Base-by-base conservation (phyloP, 495 filamentous ascomycete genomes). In the Xylaria grammica region DNA sequence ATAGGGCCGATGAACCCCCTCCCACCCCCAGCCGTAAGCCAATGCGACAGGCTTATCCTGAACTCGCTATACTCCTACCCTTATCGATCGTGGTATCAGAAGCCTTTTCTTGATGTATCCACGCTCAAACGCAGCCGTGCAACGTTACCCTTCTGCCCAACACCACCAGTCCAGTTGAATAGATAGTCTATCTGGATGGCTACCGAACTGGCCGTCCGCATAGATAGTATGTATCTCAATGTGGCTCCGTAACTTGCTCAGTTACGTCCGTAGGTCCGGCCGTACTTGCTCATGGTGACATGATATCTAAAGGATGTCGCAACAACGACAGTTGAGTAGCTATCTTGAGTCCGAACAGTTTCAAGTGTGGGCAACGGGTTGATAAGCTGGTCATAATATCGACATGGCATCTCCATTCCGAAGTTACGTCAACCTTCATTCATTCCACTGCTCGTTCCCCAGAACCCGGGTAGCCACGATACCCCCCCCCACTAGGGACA, bases 1-100 rank as follows among this genome's bases (percentile, higher is more conserved):
- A 40, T 60, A 51, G 9, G 59, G 22, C 59, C 32, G 48, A 52
- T 24, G 36, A 49, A 62, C n/a, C n/a, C n/a, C n/a, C n/a, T n/a
- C n/a, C n/a, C n/a, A 44, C 59, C 46, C 48, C 29, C 38, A 62
- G 44, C 3, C 20, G 59, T 34, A 62, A 30, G 48, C 46, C 59
- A 29, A 40, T 36, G 34, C 34, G 26, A 52, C 46, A 62, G 6
- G 55, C 56, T 38, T 15, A 29, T 36, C 15, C 48, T 51, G 22
- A 26, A 38, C n/a, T 9, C 10, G 26, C 19, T 34, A 56, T 22
- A 4, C 42, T 59, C 27, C 9, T 26, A 10, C 42, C 22, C 22
- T 50, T 27, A 50, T 50, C 32, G 42, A 50, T 50, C 32, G 42
- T 60, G 3, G 30, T 29, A n/a, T 19, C 19, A 11, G n/a, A 60